A percentile compares a stretch with the other conserved stretches of the same genome.
Conservation (phyloP, 768 basidiomycete species). For the Lactifluus rugatus region DNA sequence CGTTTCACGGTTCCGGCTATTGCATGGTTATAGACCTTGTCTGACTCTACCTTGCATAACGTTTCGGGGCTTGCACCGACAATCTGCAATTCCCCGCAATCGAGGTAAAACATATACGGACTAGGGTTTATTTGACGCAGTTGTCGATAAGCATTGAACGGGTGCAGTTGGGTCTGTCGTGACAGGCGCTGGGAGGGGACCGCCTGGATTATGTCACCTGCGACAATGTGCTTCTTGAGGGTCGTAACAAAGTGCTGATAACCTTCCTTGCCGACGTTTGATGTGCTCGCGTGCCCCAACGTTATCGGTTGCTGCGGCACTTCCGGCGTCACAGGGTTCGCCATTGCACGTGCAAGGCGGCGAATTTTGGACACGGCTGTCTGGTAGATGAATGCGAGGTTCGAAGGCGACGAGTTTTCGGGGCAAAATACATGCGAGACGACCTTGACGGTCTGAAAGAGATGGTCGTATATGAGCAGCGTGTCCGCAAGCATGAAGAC, state of each 20-base stretch:
- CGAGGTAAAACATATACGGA: slow-evolving; percentile 98
- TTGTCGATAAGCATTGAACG: slow-evolving; percentile 94
- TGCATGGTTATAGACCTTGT: slow-evolving; percentile 93
- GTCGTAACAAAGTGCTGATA: slow-evolving; percentile 87
- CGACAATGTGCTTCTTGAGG: slow-evolving; percentile 89
- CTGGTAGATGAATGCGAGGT: slow-evolving; percentile 78
- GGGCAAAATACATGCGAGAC: slow-evolving; percentile 94
- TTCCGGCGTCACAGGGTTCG: slow-evolving; percentile 46
- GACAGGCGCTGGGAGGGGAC: slow-evolving; percentile 91
- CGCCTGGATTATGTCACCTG: slow-evolving; percentile 97
- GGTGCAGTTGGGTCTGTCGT: slow-evolving; percentile 79
- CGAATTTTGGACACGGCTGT: slow-evolving; percentile 78
- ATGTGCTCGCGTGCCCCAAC: slow-evolving; percentile 61
- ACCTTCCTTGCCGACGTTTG: slow-evolving; percentile 89
- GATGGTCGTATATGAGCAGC: slow-evolving; percentile 92
- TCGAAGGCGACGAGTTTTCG: slow-evolving; percentile 50
- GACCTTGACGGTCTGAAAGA: slow-evolving; percentile 89
- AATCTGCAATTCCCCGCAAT: slow-evolving; percentile 86
- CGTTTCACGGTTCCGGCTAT: slow-evolving; percentile 92
- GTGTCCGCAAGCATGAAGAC: slow-evolving; percentile 97
- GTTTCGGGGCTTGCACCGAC: slow-evolving; percentile 99
- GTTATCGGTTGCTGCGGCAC: slow-evolving; percentile 53
- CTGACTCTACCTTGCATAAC: slow-evolving; percentile 86
- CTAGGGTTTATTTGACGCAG: slow-evolving; percentile 93
- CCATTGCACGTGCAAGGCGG: slow-evolving; percentile 63